Evolutionary conservation across 1,139 yeast species (phyloP).

Genomic region (Sugiyamaella castrensis): DNA sequence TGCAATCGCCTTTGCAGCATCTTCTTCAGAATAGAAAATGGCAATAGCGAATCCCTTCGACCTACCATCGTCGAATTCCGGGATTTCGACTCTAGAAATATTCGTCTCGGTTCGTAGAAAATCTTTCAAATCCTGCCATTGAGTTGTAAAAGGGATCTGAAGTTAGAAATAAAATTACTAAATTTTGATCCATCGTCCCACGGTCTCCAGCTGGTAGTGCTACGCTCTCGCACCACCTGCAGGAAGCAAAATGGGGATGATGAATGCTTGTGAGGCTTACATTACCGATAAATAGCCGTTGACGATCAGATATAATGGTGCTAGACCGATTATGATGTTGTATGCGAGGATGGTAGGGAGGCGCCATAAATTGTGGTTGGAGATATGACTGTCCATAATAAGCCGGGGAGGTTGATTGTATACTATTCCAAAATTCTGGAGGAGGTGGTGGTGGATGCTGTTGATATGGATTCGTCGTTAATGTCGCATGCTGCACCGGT

Average conservation of each 20-base stretch:
- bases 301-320: slow-evolving; percentile 19
- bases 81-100: slow-evolving; percentile 55
- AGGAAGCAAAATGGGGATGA: no score
- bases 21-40: slow-evolving; percentile 47
- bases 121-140: slow-evolving; percentile 55
- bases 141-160: slow-evolving; percentile 53
- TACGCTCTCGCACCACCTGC: no score
- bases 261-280: slow-evolving; percentile 10
- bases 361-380: slow-evolving; percentile 4
- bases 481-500: slow-evolving; percentile 7
- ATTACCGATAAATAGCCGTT: slow-evolving; percentile 27
- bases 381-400: slow-evolving; percentile 11
- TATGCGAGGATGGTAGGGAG: background rate
- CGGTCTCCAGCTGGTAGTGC: background rate
- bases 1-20: slow-evolving; percentile 52
- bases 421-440: slow-evolving; percentile 1
- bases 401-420: background rate
- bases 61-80: slow-evolving; percentile 41
- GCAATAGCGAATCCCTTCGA: slow-evolving; percentile 68
- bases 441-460: slow-evolving; percentile 4
- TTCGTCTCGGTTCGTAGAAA: slow-evolving; percentile 45
- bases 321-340: background rate
- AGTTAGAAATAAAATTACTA: background rate
- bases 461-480: slow-evolving; percentile 3
- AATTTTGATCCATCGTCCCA: background rate